Conservation (phyloP, 495 filamentous ascomycete species). For the Tuber borchii region DNA sequence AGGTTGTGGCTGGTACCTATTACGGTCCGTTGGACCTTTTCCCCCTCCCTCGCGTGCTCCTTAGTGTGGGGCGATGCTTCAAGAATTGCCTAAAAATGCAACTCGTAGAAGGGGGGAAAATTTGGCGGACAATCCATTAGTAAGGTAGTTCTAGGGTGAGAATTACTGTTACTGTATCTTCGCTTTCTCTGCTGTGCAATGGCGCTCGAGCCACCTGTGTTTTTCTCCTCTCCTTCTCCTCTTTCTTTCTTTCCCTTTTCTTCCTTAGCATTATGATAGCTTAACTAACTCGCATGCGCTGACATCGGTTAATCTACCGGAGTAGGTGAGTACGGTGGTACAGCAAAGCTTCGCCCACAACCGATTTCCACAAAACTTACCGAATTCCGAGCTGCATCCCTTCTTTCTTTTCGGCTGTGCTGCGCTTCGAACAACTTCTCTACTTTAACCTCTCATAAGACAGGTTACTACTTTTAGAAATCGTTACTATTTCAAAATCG, state of each 20-base stretch:
- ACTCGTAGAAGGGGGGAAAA: neutral
- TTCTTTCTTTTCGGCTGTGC: neutral
- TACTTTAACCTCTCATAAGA: neutral
- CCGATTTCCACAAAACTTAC: neutral
- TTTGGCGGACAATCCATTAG: neutral
- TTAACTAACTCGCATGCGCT: neutral
- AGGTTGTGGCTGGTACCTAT: neutral
- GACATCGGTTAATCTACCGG: neutral
- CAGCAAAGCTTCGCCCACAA: neutral
- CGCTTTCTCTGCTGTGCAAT: neutral
- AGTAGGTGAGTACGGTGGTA: neutral
- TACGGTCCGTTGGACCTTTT: neutral
- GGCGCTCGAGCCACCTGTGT: neutral
- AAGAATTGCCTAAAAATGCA: neutral
- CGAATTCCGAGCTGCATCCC: neutral
- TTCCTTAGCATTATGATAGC: neutral
- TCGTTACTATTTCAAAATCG: neutral
- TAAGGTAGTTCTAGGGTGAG: neutral
- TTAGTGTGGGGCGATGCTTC: neutral
- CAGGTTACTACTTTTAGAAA: neutral
- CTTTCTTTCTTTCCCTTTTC: neutral
- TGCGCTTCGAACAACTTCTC: neutral
- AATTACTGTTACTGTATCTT: neutral
- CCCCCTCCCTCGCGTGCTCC: neutral
- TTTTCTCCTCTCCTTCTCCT: neutral